A percentile compares a stretch with the other conserved stretches of the same genome.
phyloP scores from a whole-genome alignment of 768 basidiomycete species.

The Agaricus blazei region DNA sequence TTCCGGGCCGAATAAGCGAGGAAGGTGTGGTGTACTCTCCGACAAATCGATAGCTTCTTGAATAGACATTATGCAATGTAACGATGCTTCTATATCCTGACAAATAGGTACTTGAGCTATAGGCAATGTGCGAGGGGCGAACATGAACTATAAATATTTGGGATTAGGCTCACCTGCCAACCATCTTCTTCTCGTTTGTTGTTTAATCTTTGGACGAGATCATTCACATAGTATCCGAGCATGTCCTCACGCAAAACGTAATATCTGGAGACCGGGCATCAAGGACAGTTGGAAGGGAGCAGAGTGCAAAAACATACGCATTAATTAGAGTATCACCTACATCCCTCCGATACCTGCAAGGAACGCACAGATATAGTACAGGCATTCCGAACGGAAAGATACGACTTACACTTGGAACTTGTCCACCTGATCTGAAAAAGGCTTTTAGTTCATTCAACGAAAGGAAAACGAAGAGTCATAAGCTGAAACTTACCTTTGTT shows the following conservation, averaged over 20 bases:
- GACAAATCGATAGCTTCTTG: slow-evolving; percentile 74
- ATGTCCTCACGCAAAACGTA: slow-evolving; percentile 86
- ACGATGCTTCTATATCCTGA: slow-evolving; percentile 80
- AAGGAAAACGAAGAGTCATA: slow-evolving; percentile 10
- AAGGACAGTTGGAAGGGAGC: neutral
- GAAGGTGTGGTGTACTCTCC: slow-evolving; percentile 47
- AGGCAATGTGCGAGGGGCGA: no score
- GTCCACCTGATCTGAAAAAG: slow-evolving; percentile 65
- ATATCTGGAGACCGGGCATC: slow-evolving; percentile 42
- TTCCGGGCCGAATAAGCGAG: slow-evolving; percentile 65
- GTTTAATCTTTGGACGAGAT: slow-evolving; percentile 51
- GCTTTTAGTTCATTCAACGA: neutral
- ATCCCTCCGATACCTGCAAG: slow-evolving; percentile 69
- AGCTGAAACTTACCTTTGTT: slow-evolving; percentile 50
- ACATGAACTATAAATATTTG: neutral
- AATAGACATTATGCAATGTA: slow-evolving; percentile 82
- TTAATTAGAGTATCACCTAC: slow-evolving; percentile 87
- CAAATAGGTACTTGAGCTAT: neutral
- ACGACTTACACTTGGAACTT: slow-evolving; percentile 69
- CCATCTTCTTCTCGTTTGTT: slow-evolving; percentile 37
- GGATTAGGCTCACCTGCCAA: slow-evolving; percentile 62
- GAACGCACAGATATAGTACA: neutral
- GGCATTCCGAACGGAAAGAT: neutral
- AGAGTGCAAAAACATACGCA: slow-evolving; percentile 47
- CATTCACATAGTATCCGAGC: slow-evolving; percentile 64